These are phyloP conservation scores for Saraca asoca DNA, from an alignment of 331 rosid species.

Conservation along the genomic window DNA sequence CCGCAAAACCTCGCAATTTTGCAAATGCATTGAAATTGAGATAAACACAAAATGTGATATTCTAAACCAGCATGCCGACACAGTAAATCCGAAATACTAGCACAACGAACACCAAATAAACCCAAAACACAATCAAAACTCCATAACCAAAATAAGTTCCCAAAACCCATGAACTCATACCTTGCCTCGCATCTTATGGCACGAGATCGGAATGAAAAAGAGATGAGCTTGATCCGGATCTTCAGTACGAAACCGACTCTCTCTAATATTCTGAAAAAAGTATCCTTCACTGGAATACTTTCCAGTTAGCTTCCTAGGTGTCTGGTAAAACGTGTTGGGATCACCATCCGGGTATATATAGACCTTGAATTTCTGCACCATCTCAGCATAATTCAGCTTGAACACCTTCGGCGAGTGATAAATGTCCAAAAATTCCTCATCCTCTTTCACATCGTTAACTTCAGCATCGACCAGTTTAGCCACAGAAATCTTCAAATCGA, in stretches of 20 bases:
- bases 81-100: neutral
- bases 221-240: conserved; percentile 87
- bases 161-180: conserved; percentile 36
- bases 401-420: conserved; percentile 80
- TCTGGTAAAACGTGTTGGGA: conserved; percentile 86
- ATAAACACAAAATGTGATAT: neutral
- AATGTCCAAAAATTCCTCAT: conserved; percentile 44
- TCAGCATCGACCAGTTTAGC: conserved; percentile 18
- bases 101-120: neutral
- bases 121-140: neutral
- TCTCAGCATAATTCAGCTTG: conserved; percentile 67
- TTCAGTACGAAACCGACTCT: conserved; percentile 71
- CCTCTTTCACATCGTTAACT: neutral
- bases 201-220: conserved; percentile 91
- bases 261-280: conserved; percentile 89
- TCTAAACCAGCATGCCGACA: neutral
- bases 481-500: conserved; percentile 37
- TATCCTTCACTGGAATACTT: conserved; percentile 92
- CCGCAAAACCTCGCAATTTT: neutral
- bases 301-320: conserved; percentile 93
- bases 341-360: conserved; percentile 92
- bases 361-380: conserved; percentile 85
- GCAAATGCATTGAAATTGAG: conserved; percentile 1
- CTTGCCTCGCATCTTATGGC: conserved; percentile 99
- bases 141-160: neutral